Base-by-base conservation (phyloP, 2,329 filamentous ascomycete species). In the Chaetomiaceae sp. region DNA sequence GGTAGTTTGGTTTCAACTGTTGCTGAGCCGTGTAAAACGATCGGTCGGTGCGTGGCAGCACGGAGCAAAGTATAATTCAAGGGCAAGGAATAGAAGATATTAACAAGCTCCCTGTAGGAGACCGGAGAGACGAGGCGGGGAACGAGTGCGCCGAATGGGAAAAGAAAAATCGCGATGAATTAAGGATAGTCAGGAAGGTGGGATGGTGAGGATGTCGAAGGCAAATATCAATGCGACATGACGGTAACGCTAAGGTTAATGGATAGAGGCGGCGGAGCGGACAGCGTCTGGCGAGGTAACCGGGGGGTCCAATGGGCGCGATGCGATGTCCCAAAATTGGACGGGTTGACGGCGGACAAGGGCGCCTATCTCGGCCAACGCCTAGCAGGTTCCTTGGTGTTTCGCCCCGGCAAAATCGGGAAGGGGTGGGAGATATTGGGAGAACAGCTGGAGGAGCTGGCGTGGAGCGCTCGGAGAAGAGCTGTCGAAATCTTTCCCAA, bases 141-240 rank as follows among this genome's bases (percentile, higher is more conserved):
- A 46, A 50, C 26, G 52, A 54, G 50, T 49, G 54, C 42, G 50
- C 40, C 50, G 45, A 51, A 49, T n/a, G n/a, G n/a, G 50, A 38
- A 42, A 46, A 52, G 38, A 45, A 52, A 39, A 45, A 30, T 14
- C 35, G 18, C 30, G 27, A 14, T n/a, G 42, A 47, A 47, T 55
- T 54, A 54, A 56, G 50, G 55, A 60, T 48, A 54, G 51, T 47
- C 52, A 45, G 43, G 43, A 47, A 45, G 29, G 42, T 40, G 26
- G n/a, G 45, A 37, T 35, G 45, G 45, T 19, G 41, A 48, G 45
- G 43, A 40, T 50, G 48, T 40, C 47, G 38, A 51, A 41, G 49
- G 18, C 40, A 51, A 45, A 52, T 52, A 57, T 54, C 48, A 55
- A 51, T 45, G 38, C 46, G 47, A 41, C 45, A 51, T 49, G n/a